Percentiles rank a stretch among this genome's conserved stretches.
These are phyloP conservation scores for Trypethelium eluteriae DNA, from an alignment of 495 filamentous ascomycete genomes.

Conservation along the genomic window DNA sequence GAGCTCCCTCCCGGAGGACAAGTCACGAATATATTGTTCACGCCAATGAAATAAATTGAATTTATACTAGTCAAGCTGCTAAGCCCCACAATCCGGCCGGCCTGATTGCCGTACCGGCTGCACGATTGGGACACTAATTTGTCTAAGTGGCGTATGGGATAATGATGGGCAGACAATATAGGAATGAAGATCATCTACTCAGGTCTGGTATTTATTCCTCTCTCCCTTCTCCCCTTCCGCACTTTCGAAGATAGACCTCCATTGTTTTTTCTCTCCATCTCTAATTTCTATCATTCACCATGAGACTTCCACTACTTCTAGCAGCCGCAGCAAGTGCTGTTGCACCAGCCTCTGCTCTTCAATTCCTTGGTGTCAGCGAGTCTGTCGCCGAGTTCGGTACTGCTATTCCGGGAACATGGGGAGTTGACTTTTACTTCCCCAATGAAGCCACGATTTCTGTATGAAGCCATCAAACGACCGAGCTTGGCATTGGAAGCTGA, in stretches of 20 bases:
- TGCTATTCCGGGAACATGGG: constrained; percentile 14
- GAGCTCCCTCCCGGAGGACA: no score
- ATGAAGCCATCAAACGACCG: neutral
- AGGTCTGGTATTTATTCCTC: neutral
- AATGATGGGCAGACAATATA: neutral
- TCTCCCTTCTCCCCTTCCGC: no score
- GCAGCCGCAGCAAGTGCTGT: neutral
- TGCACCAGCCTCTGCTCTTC: constrained; percentile 3
- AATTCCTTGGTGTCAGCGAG: constrained; percentile 23
- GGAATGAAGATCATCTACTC: neutral
- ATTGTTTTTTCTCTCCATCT: neutral
- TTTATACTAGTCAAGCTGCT: no score
- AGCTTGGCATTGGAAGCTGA: neutral
- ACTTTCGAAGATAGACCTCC: no score
- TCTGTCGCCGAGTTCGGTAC: constrained; percentile 27
- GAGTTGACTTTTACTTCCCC: constrained; percentile 1
- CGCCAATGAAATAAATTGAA: no score
- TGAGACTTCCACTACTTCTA: neutral
- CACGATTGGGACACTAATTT: no score
- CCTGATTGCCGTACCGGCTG: no score
- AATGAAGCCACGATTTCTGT: constrained; percentile 1
- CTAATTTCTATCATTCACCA: neutral
- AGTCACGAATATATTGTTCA: no score
- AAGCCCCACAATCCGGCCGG: no score
- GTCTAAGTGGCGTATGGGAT: no score